Base-by-base conservation (phyloP, 2,329 filamentous ascomycete genomes). In the Cadophora sp. region DNA sequence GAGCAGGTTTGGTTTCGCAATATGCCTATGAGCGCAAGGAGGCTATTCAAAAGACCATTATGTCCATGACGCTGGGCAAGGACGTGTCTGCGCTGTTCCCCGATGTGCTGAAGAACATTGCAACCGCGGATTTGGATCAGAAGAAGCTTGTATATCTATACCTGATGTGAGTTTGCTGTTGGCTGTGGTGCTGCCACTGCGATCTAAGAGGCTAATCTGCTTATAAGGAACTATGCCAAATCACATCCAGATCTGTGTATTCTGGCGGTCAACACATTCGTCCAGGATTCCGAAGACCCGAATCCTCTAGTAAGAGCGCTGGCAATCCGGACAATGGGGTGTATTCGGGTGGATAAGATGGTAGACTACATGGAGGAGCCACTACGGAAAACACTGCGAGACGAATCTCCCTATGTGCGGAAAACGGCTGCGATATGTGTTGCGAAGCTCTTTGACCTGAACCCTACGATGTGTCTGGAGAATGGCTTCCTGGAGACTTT, bases 331-430 rank as follows among this genome's bases (percentile, higher is more conserved):
- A 99, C 96, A 40, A 99, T 99, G 96, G 96, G 96, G 50, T 98
- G 96, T 78, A 98, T 99, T 76, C 86, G 96, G 66, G 96, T 99
- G 66, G 96, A 98, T 75, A 99, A 99, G 82, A 99, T 99, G 93
- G 93, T 98, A 73, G 96, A 99, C 79, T 99, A 99, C 80, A 98
- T 99, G 95, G 96, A 98, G 80, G 96, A 99, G 77, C 96, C 96
- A 16, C 82, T 99, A 71, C 89, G 96, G 75, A 99, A 99, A 83
- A 99, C 96, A 14, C 84, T 99, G 73, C 90, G 94, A 80, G 96
- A 99, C 82, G 96, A 99, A 81, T 98, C 95, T 60, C 96, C 96
- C 0, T 99, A 99, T 80, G 96, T 99, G 69, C 92, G 96, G 75
- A 99, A 99, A 83, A 99, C 96, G 1, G 96, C 96, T 53, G 96